Conservation (phyloP, 352 stramenopile species). For the Phytopythium mirpurense region DNA sequence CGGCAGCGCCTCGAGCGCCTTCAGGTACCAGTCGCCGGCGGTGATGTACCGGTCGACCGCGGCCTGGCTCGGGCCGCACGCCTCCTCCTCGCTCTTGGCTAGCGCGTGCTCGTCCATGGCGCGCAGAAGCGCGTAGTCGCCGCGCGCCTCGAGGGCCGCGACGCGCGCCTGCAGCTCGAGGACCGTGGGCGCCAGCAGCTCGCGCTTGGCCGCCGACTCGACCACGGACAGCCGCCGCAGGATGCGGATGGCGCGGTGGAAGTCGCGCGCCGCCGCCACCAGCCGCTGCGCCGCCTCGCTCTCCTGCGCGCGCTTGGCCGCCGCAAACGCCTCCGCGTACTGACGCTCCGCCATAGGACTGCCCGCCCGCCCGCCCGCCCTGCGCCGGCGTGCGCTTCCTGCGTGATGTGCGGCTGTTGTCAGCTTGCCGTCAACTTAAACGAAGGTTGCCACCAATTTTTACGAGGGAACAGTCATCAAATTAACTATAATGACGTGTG, state of each 20-base stretch:
- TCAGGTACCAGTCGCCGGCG: constrained; percentile 62
- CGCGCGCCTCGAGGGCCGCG: constrained; percentile 26
- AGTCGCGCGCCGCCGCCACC: constrained; percentile 30
- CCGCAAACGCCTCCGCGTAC: constrained; percentile 63
- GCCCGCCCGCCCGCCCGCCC: too few species aligned
- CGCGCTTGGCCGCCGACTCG: constrained; percentile 67
- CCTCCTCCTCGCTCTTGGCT: constrained; percentile 21
- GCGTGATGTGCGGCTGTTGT: neutral
- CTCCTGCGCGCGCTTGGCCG: constrained; percentile 40
- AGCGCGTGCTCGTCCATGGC: constrained; percentile 34
- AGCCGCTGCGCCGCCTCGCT: neutral
- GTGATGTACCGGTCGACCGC: constrained; percentile 48
- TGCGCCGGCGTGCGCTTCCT: neutral
- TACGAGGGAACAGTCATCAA: too few species aligned
- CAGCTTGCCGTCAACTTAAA: too few species aligned
- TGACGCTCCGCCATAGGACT: constrained; percentile 46
- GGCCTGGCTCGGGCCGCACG: neutral
- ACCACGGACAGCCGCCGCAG: constrained; percentile 64
- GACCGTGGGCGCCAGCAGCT: constrained; percentile 50
- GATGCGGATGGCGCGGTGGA: constrained; percentile 52
- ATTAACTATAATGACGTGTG: neutral
- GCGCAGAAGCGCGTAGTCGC: constrained; percentile 21
- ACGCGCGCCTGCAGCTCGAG: constrained; percentile 44
- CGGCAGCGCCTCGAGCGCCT: constrained; percentile 41
- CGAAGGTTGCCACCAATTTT: too few species aligned